Conservation (phyloP, 1,284 basidiomycete species). For the Inonotus obliquus region DNA sequence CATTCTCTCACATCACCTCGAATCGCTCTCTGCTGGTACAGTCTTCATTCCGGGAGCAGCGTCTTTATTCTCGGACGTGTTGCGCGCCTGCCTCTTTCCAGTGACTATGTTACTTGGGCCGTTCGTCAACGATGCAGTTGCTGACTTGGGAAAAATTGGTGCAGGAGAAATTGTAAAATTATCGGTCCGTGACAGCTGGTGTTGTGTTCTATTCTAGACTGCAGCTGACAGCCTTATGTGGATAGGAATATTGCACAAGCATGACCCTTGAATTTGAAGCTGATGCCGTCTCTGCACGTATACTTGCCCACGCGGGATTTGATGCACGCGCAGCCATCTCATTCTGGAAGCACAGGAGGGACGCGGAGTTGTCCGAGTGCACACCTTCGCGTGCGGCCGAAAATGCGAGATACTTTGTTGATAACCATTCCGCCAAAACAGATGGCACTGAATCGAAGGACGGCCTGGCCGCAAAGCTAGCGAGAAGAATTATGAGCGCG, state of each 20-base stretch:
- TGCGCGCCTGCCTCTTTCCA: constrained; percentile 82
- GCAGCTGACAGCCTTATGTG: not conserved
- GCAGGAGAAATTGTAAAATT: constrained; percentile 68
- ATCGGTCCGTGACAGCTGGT: constrained; percentile 29
- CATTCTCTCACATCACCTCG: constrained; percentile 83
- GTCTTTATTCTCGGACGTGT: constrained; percentile 76
- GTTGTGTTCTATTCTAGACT: constrained; percentile 27
- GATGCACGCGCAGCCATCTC: constrained; percentile 69
- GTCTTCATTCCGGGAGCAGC: constrained; percentile 78
- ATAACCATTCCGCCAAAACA: not conserved
- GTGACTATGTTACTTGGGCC: constrained; percentile 87
- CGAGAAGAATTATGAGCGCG: constrained; percentile 14
- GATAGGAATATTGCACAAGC: constrained; percentile 59
- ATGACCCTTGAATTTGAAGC: constrained; percentile 82
- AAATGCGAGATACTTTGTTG: not conserved
- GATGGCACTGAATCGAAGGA: not conserved
- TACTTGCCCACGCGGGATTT: constrained; percentile 85
- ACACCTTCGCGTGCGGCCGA: constrained; percentile 25
- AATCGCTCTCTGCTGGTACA: constrained; percentile 77
- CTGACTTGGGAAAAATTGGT: constrained; percentile 70
- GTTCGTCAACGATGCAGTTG: constrained; percentile 87
- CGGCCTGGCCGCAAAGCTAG: constrained; percentile 1
- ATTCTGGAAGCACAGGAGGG: constrained; percentile 63
- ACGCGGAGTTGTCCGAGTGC: constrained; percentile 34
- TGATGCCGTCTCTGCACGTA: constrained; percentile 80